Percentiles rank a stretch among this genome's conserved stretches.
phyloP scores from a whole-genome alignment of 345 rosid species.

The Diplotaxis tenuifolia region DNA sequence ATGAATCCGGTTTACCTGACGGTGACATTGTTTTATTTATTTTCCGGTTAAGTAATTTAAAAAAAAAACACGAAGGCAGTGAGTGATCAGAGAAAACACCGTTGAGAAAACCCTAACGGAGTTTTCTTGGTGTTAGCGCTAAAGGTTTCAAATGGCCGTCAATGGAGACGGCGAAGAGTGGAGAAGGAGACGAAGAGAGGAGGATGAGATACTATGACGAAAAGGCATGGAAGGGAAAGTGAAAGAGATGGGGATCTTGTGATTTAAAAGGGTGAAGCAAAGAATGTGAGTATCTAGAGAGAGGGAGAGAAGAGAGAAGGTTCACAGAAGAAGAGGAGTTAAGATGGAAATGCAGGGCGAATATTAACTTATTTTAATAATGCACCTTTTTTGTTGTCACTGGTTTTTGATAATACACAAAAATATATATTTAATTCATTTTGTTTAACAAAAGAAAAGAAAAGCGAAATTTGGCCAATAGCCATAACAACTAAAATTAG shows the following conservation, averaged over 20 bases:
- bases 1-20: constrained; percentile 56
- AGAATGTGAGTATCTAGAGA: constrained; percentile 52
- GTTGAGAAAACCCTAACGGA: constrained; percentile 16
- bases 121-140: background rate
- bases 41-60: background rate
- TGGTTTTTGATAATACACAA: background rate
- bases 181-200: constrained; percentile 5
- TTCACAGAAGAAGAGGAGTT: constrained; percentile 39
- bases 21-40: constrained; percentile 48
- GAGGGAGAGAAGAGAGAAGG: constrained; percentile 37
- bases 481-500: no score
- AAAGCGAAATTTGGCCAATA: no score
- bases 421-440: background rate
- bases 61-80: background rate
- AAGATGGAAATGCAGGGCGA: constrained; percentile 27
- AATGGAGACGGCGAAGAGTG: constrained; percentile 30
- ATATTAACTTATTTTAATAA: constrained; percentile 11
- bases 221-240: constrained; percentile 12
- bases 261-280: constrained; percentile 60
- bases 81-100: background rate
- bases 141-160: constrained; percentile 1
- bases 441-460: background rate
- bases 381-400: no score
- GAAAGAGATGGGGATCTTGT: constrained; percentile 70
- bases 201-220: constrained; percentile 17